A percentile compares a stretch with the other conserved stretches of the same genome.
Evolutionary conservation across 768 basidiomycete genomes (phyloP).

Genomic region (Tylopilus felleus): DNA sequence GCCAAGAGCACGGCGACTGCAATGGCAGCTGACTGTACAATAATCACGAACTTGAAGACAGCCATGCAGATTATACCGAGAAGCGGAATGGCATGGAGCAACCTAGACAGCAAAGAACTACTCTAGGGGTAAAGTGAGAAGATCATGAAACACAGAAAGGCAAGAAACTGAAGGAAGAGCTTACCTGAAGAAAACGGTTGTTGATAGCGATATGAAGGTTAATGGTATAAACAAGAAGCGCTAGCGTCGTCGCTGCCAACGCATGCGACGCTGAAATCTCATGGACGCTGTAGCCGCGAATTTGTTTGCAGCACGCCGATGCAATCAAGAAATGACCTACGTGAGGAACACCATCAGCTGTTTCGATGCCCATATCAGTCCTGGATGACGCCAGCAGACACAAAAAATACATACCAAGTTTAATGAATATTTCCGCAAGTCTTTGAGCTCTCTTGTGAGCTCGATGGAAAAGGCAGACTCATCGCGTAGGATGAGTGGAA

Average conservation of each 20-base stretch:
- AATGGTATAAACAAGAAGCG: constrained; percentile 29
- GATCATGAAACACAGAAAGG: neutral
- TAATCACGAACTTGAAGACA: constrained; percentile 13
- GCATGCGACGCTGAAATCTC: constrained; percentile 17
- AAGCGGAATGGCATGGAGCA: constrained; percentile 26
- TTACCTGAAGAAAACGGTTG: constrained; percentile 19
- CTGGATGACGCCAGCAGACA: neutral
- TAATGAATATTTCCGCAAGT: constrained; percentile 21
- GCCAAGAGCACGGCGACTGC: constrained; percentile 17
- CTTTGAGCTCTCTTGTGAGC: constrained; percentile 19
- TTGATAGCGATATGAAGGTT: constrained; percentile 24
- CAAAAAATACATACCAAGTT: constrained; percentile 16
- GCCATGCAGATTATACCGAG: constrained; percentile 25
- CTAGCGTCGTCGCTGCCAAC: constrained; percentile 21
- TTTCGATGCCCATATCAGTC: neutral
- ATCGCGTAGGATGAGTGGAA: neutral
- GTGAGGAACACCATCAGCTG: constrained; percentile 29
- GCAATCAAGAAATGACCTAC: constrained; percentile 11
- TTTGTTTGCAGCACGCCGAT: neutral
- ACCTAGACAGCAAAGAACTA: constrained; percentile 8
- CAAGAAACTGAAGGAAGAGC: neutral
- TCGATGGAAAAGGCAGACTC: constrained; percentile 11
- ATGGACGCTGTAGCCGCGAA: constrained; percentile 18
- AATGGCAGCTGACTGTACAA: constrained; percentile 22
- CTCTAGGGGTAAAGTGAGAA: constrained; percentile 5